Conservation (phyloP, 768 basidiomycete genomes). For the Leccinellum luteum region DNA sequence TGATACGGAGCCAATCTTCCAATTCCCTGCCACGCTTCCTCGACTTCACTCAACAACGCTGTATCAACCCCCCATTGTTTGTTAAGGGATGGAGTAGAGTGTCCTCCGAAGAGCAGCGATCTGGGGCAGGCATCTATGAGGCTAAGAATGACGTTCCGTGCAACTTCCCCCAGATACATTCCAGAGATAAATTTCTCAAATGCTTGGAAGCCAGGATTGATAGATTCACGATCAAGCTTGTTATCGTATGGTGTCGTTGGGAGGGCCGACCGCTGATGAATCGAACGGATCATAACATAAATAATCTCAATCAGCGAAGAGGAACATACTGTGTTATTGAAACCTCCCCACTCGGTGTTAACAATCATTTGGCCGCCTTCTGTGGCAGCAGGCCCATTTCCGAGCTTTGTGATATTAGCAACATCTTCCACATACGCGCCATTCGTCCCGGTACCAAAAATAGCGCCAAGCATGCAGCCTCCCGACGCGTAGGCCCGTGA, state of each 20-base stretch:
- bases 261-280: slow-evolving; percentile 66
- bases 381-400: slow-evolving; percentile 54
- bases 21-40: slow-evolving; percentile 66
- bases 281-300: slow-evolving; percentile 2
- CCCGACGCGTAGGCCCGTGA: slow-evolving; percentile 94
- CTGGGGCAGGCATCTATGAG: slow-evolving; percentile 74
- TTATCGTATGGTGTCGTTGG: slow-evolving; percentile 91
- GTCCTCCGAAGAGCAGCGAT: slow-evolving; percentile 77
- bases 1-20: slow-evolving; percentile 30
- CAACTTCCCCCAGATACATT: slow-evolving; percentile 97
- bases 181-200: slow-evolving; percentile 99
- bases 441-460: slow-evolving; percentile 98
- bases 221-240: slow-evolving; percentile 87
- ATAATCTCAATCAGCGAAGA: neutral
- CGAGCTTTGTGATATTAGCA: slow-evolving; percentile 80
- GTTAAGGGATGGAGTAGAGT: slow-evolving; percentile 70
- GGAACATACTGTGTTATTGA: slow-evolving; percentile 81
- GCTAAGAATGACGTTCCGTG: slow-evolving; percentile 79
- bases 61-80: slow-evolving; percentile 94
- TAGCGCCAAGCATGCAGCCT: slow-evolving; percentile 83
- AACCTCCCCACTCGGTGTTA: slow-evolving; percentile 98
- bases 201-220: slow-evolving; percentile 90
- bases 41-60: slow-evolving; percentile 83
- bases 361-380: slow-evolving; percentile 85
- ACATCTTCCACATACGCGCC: slow-evolving; percentile 94